Base-by-base conservation (phyloP, 176 grass and related monocot genomes). In the Olyra latifolia region DNA sequence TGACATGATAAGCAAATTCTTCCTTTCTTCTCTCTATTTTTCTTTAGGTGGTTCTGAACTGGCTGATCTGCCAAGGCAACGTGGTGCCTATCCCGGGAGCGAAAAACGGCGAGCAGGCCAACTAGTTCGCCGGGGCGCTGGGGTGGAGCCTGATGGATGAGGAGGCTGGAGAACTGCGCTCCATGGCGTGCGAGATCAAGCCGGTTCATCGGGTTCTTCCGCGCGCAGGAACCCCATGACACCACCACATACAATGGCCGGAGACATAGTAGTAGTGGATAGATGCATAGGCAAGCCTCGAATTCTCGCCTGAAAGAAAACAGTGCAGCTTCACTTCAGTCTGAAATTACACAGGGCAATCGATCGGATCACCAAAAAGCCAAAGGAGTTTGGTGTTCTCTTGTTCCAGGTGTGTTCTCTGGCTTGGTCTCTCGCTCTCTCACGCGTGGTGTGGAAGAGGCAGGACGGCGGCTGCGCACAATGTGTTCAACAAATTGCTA, bases 1-100 rank as follows among this genome's bases (percentile, higher is more conserved):
- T n/a, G n/a, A n/a, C 17, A 23, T 42, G 24, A 84, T 8, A 53
- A 44, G 69, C 24, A 20, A 39, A 16, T 40, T 23, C 10, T 44
- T 38, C n/a, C n/a, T n/a, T n/a, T n/a, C n/a, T 3, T 72, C 35
- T 66, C 5, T 29, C 39, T 12, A 22, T 81, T 46, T 42, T 71
- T 57, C 40, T 53, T 76, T 80, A 98, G 95, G 88, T 98, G 65
- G 88, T 85, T 80, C 73, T 95, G 81, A 98, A 98, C 74, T 95
- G 95, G 92, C 78, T 98, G 61, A 93, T 87, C 66, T 94, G 88
- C 80, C 95, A 98, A 63, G 92, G 88, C 4, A 98, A 98, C 42
- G 86, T 95, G 40, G 76, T 98, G 38, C 95, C 95, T 13, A 98
- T 98, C 76, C 96, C 96, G 1, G 96, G 96, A 29, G 96, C 96